Conservation (phyloP, 805 yeast genomes). For the Ogataea pilisensis region DNA sequence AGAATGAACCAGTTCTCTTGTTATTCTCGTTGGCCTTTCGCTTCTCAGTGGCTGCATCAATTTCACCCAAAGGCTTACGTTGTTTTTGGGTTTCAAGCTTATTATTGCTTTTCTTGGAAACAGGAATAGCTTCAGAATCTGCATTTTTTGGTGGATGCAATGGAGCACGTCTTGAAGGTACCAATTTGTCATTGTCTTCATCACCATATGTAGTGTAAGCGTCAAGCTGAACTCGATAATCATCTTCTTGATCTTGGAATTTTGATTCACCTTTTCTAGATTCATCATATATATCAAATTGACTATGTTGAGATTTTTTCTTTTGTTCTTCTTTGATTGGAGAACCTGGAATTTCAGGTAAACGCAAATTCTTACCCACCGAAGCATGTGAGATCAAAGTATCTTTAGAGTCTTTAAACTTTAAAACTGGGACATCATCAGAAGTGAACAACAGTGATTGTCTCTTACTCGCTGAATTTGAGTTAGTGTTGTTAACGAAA, state of each 20-base stretch:
- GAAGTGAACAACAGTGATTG: slow-evolving; percentile 25
- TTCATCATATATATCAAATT: slow-evolving; percentile 26
- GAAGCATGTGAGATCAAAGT: slow-evolving; percentile 39
- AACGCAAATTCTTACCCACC: slow-evolving; percentile 36
- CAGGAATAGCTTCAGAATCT: slow-evolving; percentile 5
- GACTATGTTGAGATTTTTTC: slow-evolving; percentile 17
- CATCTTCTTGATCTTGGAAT: no score
- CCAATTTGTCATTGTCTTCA: not conserved
- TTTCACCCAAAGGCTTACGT: slow-evolving; percentile 25
- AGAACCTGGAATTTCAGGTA: slow-evolving; percentile 44
- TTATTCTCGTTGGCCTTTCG: slow-evolving; percentile 12
- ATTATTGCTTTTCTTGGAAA: slow-evolving; percentile 11
- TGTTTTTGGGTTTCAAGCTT: slow-evolving; percentile 16
- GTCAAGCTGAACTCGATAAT: no score
- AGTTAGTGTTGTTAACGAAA: slow-evolving; percentile 32
- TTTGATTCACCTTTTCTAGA: not conserved
- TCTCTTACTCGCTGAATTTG: slow-evolving; percentile 22
- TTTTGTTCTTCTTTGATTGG: slow-evolving; percentile 30
- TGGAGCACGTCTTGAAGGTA: slow-evolving; percentile 8
- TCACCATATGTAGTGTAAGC: not conserved
- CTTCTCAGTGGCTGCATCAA: slow-evolving; percentile 14
- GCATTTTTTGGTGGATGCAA: slow-evolving; percentile 2
- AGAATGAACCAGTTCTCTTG: slow-evolving; percentile 28
- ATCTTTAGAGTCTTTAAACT: slow-evolving; percentile 32
- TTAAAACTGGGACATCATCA: slow-evolving; percentile 18